These are phyloP conservation scores for Epithele typhae DNA, from an alignment of 768 basidiomycete species.

Conservation along the genomic window DNA sequence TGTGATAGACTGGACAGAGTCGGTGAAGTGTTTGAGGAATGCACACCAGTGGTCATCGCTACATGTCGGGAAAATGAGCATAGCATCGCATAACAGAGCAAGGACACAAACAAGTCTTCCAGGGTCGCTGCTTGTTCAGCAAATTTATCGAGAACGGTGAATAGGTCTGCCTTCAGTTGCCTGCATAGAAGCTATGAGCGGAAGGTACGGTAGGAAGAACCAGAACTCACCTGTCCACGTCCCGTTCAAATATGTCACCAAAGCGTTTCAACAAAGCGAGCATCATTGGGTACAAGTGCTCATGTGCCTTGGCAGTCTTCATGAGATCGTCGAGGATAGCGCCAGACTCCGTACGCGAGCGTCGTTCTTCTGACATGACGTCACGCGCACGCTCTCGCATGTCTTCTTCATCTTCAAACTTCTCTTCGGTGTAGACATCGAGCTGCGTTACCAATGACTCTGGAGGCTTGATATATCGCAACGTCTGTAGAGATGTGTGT, in stretches of 20 bases:
- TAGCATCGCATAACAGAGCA: neutral
- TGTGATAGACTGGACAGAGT: constrained; percentile 62
- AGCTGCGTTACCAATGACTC: constrained; percentile 77
- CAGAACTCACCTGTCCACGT: constrained; percentile 53
- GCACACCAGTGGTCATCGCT: constrained; percentile 65
- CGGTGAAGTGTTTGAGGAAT: constrained; percentile 56
- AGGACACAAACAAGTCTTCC: constrained; percentile 50
- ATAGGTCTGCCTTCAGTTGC: constrained; percentile 54
- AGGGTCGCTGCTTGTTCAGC: constrained; percentile 55
- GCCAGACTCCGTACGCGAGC: constrained; percentile 44
- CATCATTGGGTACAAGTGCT: constrained; percentile 58
- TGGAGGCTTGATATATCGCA: constrained; percentile 73
- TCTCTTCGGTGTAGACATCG: constrained; percentile 81
- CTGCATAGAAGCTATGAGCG: constrained; percentile 30
- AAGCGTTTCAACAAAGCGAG: constrained; percentile 58
- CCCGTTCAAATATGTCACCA: constrained; percentile 50
- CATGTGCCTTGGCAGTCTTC: constrained; percentile 53
- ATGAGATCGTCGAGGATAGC: constrained; percentile 57
- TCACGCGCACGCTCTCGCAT: constrained; percentile 61
- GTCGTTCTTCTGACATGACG: constrained; percentile 25
- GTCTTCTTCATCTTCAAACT: constrained; percentile 87
- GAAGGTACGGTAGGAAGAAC: neutral
- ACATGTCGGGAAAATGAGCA: neutral
- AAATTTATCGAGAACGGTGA: constrained; percentile 61
- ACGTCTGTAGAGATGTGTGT: constrained; percentile 41